Percentiles rank a stretch among this genome's conserved stretches.
Evolutionary conservation across 1,139 yeast species (phyloP).

Genomic region (Geotrichum cucujoidarum): DNA sequence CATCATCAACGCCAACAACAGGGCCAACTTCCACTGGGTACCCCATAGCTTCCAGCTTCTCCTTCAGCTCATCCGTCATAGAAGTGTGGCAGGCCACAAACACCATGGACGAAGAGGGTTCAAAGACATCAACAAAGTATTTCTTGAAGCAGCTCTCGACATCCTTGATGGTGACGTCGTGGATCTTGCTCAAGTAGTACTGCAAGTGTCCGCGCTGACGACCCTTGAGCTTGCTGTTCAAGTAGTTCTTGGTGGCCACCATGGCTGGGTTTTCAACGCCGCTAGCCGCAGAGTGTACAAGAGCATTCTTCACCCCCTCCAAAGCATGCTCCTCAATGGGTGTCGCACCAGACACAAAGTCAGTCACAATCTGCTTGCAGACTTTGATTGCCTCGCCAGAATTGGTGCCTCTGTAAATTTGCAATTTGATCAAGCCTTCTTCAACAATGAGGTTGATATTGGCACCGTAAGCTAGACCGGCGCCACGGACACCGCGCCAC

Average conservation of each 20-base stretch:
- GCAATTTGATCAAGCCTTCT: constrained; percentile 60
- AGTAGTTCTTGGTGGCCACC: constrained; percentile 62
- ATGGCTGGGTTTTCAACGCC: constrained; percentile 50
- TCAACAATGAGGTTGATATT: constrained; percentile 56
- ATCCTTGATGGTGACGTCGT: constrained; percentile 51
- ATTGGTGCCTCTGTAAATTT: constrained; percentile 81
- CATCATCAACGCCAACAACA: constrained; percentile 11
- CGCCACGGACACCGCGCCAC: constrained; percentile 94
- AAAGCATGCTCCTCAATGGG: constrained; percentile 55
- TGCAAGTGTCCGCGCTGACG: constrained; percentile 64
- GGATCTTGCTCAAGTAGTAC: constrained; percentile 33
- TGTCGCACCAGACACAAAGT: constrained; percentile 50
- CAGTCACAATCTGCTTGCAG: constrained; percentile 62
- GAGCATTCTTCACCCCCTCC: constrained; percentile 69
- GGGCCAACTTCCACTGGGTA: constrained; percentile 48
- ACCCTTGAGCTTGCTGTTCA: constrained; percentile 59
- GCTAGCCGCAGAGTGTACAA: constrained; percentile 67
- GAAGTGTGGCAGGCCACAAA: constrained; percentile 74
- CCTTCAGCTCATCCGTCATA: constrained; percentile 47
- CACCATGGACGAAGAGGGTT: constrained; percentile 49
- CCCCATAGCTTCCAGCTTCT: constrained; percentile 51
- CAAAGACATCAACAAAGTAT: constrained; percentile 52
- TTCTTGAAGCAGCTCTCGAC: constrained; percentile 51
- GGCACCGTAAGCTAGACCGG: constrained; percentile 93
- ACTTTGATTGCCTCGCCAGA: constrained; percentile 64